Evolutionary conservation across 2,329 filamentous ascomycete species (phyloP).

Genomic region (Pseudogymnoascus pannorum): DNA sequence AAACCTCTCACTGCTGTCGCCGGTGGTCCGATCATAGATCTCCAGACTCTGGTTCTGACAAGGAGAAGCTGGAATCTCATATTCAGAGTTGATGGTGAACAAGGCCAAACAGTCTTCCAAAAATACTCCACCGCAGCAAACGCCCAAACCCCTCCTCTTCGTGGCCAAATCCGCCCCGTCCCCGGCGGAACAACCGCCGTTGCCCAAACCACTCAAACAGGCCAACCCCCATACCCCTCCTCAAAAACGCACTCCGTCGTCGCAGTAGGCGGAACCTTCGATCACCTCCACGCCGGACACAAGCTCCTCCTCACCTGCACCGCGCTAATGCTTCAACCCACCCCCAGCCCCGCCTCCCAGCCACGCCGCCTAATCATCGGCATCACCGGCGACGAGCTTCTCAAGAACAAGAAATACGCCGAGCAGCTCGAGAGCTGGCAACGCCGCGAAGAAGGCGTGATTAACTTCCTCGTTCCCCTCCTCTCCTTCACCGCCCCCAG

Average conservation of each 20-base stretch:
- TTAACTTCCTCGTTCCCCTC: constrained; percentile 65
- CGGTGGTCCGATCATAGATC: constrained; percentile 33
- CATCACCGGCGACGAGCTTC: constrained; percentile 78
- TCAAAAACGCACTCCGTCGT: constrained; percentile 48
- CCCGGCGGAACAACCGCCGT: constrained; percentile 45
- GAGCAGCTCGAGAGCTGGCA: constrained; percentile 77
- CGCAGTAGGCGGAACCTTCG: constrained; percentile 88
- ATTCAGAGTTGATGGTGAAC: constrained; percentile 59
- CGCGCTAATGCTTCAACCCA: constrained; percentile 58
- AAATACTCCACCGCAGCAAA: constrained; percentile 43
- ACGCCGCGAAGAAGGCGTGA: constrained; percentile 58
- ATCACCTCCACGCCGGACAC: constrained; percentile 90
- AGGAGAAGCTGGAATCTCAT: constrained; percentile 56
- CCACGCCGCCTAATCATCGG: constrained; percentile 64
- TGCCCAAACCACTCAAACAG: constrained; percentile 15
- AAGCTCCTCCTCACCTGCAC: constrained; percentile 93
- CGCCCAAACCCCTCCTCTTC: constrained; percentile 38
- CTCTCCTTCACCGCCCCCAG: constrained; percentile 38
- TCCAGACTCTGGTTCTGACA: constrained; percentile 44
- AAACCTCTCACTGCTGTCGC: constrained; percentile 29
- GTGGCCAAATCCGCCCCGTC: constrained; percentile 45
- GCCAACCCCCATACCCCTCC: constrained; percentile 10
- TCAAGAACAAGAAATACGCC: constrained; percentile 83
- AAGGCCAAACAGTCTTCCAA: constrained; percentile 51
- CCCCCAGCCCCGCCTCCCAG: constrained; percentile 23